A percentile compares a stretch with the other conserved stretches of the same genome.
These are phyloP conservation scores for Blastomyces parvus DNA, from an alignment of 2,329 filamentous ascomycete genomes.

Conservation along the genomic window DNA sequence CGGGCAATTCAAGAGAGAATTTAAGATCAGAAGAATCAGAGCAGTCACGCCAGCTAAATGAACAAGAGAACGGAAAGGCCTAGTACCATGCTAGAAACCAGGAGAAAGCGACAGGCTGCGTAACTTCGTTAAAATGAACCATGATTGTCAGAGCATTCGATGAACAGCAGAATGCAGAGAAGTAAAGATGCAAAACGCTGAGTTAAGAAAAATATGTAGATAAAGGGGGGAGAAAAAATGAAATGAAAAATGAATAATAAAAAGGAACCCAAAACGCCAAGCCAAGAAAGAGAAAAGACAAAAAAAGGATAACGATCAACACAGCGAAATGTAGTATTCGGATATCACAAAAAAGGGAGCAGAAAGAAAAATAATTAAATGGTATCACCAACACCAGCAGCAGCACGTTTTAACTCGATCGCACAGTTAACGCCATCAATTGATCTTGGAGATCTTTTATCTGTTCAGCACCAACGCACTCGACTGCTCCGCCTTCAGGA, in stretches of 20 bases:
- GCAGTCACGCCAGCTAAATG: neutral
- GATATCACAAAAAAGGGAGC: neutral
- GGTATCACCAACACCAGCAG: neutral
- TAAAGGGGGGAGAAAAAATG: too few species aligned
- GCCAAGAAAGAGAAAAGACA: neutral
- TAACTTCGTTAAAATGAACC: conserved; percentile 4
- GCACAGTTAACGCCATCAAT: conserved; percentile 12
- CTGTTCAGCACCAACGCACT: conserved; percentile 13
- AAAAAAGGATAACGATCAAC: neutral
- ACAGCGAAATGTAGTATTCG: neutral
- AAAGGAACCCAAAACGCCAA: conserved; percentile 5
- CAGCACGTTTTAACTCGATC: neutral
- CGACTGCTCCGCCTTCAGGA: conserved; percentile 12
- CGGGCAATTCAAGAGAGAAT: neutral
- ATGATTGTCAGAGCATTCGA: neutral
- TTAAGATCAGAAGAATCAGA: neutral
- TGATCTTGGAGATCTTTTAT: conserved; percentile 12
- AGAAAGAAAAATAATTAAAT: neutral
- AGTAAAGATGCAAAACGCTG: neutral
- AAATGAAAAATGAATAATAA: neutral
- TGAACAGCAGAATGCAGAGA: neutral
- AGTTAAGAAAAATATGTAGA: neutral
- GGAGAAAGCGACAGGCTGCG: conserved; percentile 8
- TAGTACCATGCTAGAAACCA: neutral
- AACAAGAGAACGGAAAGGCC: neutral